These are phyloP conservation scores for Salix udensis DNA, from an alignment of 345 rosid genomes.

Conservation along the genomic window DNA sequence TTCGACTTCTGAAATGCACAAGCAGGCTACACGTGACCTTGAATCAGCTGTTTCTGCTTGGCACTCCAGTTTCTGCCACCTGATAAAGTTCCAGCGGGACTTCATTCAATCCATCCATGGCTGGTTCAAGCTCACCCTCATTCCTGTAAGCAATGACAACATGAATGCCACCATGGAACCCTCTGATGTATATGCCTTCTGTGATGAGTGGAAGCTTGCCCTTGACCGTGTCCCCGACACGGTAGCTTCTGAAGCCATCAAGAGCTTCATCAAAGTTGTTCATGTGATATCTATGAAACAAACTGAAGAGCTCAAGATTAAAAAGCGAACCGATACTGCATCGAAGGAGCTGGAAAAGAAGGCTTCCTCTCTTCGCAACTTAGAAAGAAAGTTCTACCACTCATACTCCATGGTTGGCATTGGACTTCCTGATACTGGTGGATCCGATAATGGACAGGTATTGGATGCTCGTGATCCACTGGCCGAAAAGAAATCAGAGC, in stretches of 20 bases:
- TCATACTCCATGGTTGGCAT: slow-evolving; percentile 90
- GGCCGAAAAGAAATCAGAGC: slow-evolving; percentile 76
- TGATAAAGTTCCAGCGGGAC: slow-evolving; percentile 82
- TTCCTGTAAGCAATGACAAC: slow-evolving; percentile 62
- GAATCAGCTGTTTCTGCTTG: slow-evolving; percentile 81
- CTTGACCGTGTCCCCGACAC: slow-evolving; percentile 93
- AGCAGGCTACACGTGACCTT: slow-evolving; percentile 91
- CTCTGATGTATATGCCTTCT: slow-evolving; percentile 59
- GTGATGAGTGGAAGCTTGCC: slow-evolving; percentile 92
- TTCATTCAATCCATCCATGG: slow-evolving; percentile 69
- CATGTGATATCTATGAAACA: slow-evolving; percentile 76
- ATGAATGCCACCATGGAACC: slow-evolving; percentile 32
- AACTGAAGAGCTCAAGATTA: slow-evolving; percentile 72
- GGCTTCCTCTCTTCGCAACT: slow-evolving; percentile 75
- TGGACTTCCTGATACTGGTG: slow-evolving; percentile 71
- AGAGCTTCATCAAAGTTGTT: slow-evolving; percentile 83
- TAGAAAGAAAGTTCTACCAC: slow-evolving; percentile 89
- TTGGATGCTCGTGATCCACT: slow-evolving; percentile 92
- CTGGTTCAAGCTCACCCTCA: slow-evolving; percentile 88
- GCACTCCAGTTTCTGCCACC: slow-evolving; percentile 82
- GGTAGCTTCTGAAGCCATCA: slow-evolving; percentile 97
- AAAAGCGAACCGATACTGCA: slow-evolving; percentile 67
- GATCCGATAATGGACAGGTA: slow-evolving; percentile 55
- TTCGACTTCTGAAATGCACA: slow-evolving; percentile 83
- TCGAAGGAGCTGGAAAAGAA: slow-evolving; percentile 92